Evolutionary conservation across 306 rosid species (phyloP).

Genomic region (Boehmeria nivea): DNA sequence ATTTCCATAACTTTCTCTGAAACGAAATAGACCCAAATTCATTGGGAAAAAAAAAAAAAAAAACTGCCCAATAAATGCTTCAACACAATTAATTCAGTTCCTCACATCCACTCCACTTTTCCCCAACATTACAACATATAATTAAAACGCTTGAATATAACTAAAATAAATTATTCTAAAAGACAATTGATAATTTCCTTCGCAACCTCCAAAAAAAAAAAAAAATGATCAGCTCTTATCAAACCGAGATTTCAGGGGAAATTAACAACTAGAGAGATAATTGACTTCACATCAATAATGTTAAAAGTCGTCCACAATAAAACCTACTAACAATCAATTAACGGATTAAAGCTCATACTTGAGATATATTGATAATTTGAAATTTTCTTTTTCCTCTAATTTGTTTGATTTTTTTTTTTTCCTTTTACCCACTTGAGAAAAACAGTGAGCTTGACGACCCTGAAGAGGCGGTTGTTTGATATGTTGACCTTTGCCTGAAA

Average conservation of each 20-base stretch:
- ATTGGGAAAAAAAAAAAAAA: slow-evolving; percentile 21
- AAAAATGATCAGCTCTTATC: slow-evolving; percentile 11
- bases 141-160: not conserved
- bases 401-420: not conserved
- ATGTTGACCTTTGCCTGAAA: slow-evolving; percentile 59
- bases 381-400: not conserved
- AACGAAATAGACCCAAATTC: slow-evolving; percentile 38
- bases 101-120: slow-evolving; percentile 18
- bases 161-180: not conserved
- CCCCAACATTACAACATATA: slow-evolving; percentile 8
- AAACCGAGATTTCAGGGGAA: slow-evolving; percentile 7
- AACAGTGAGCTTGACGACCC: slow-evolving; percentile 59
- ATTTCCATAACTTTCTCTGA: slow-evolving; percentile 31
- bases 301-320: not conserved
- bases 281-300: too few relatives aligned
- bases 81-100: slow-evolving; percentile 1
- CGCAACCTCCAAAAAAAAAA: slow-evolving; percentile 19
- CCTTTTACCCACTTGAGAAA: slow-evolving; percentile 61
- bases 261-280: slow-evolving; percentile 1
- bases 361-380: too few relatives aligned
- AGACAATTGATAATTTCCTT: not conserved
- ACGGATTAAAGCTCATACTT: too few relatives aligned
- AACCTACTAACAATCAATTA: slow-evolving; percentile 7
- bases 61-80: slow-evolving; percentile 33
- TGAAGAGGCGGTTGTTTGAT: slow-evolving; percentile 39